Evolutionary conservation across 148 eudicot genomes (phyloP), one percentile per base, ranked within the genome.

Genomic region (Fagopyrum esculentum): DNA sequence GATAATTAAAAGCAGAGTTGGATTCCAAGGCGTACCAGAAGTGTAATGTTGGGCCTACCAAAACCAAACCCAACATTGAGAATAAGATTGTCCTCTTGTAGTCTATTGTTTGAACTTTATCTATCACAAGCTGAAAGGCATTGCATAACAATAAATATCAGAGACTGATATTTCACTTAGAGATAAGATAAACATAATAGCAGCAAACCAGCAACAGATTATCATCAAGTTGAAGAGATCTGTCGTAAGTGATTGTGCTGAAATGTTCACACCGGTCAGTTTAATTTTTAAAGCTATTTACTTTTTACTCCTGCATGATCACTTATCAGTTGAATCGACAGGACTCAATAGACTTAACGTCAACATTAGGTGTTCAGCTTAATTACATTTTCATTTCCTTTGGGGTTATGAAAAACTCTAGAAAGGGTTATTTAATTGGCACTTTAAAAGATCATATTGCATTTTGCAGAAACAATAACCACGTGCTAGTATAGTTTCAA

Each of bases 31-130:
- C 68, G 50, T 85, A 94, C 98, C 98, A 94, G 91, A 84, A 90
- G 80, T 94, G 98, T 77, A 94, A 83, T 48, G 96, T 84, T 43
- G 98, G 98, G 29, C 98, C 97, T 72, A 94, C 97, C 83, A 94
- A 86, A 54, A 83, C 91, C 76, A 94, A 80, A 63, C 98, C 98
- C 77, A 90, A 74, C 52, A 90, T 79, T 48, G 93, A 86, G 89
- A 94, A 91, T 35, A 83, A 17, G 76, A 77, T 83, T 48, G 87
- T 85, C 77, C 98, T 83, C 83, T 90, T 90, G 79, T 83, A 80
- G 81, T 91, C 97, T 64, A 86, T 72, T 19, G 98, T 82, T 51
- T 91, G 81, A 71, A 82, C 88, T 84, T 91, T 82, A 80, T 94
- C 98, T 55, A 94, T 83, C 52, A 57, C 82, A 73, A 94, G 79